These are phyloP conservation scores for Tripterygium wilfordii DNA, from an alignment of 177 flowering plant species.

Conservation along the genomic window DNA sequence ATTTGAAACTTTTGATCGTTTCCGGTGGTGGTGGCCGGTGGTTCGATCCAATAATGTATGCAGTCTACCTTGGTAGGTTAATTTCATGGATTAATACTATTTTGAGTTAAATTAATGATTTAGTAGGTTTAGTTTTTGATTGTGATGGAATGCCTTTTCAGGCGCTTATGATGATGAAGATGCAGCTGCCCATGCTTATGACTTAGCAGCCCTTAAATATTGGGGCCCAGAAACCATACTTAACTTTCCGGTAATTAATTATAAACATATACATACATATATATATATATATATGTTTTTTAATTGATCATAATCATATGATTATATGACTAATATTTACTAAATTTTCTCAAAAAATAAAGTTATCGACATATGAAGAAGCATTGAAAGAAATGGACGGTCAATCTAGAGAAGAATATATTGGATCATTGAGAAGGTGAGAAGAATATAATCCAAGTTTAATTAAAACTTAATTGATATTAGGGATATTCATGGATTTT, in stretches of 20 bases:
- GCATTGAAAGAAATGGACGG: constrained; percentile 75
- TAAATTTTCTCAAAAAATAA: no score
- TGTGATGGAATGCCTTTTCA: constrained; percentile 14
- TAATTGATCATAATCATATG: no score
- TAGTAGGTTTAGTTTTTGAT: no score
- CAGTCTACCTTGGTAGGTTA: constrained; percentile 9
- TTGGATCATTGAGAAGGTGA: constrained; percentile 85
- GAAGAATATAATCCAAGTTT: background rate
- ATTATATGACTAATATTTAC: no score
- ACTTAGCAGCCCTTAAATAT: constrained; percentile 86
- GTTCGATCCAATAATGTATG: no score
- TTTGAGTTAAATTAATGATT: background rate
- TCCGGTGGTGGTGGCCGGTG: no score
- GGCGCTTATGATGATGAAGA: constrained; percentile 90
- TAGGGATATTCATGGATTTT: no score
- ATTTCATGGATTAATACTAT: background rate
- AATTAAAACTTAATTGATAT: background rate
- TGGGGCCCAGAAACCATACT: constrained; percentile 79
- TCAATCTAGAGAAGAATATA: constrained; percentile 70
- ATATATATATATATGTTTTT: no score
- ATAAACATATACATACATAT: no score
- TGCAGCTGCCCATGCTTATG: constrained; percentile 89
- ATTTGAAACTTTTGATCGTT: no score
- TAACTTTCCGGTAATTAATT: constrained; percentile 60
- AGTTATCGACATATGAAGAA: constrained; percentile 49